phyloP scores from a whole-genome alignment of 805 yeast species.

The Metschnikowia amazonensis region DNA sequence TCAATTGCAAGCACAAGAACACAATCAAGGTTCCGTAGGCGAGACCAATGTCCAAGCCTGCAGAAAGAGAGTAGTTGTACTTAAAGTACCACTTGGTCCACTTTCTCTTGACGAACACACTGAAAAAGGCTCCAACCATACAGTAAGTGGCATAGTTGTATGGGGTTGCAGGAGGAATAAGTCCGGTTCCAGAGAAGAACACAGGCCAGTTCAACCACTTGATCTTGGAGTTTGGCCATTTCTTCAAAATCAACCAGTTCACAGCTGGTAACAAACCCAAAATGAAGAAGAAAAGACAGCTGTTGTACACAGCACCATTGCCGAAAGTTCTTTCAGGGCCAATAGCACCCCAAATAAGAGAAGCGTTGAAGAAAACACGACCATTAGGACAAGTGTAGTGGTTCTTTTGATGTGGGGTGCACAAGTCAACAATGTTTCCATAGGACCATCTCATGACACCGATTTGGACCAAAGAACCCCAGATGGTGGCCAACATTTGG shows the following conservation, averaged over 20 bases:
- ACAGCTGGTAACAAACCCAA: constrained; percentile 37
- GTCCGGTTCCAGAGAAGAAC: constrained; percentile 48
- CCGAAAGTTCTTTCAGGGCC: constrained; percentile 25
- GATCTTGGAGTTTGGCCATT: constrained; percentile 37
- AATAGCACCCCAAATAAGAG: constrained; percentile 44
- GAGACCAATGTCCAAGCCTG: constrained; percentile 44
- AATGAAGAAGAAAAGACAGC: constrained; percentile 33
- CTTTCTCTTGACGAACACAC: constrained; percentile 37
- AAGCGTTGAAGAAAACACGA: constrained; percentile 39
- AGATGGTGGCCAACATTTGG: constrained; percentile 41
- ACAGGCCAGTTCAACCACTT: constrained; percentile 37
- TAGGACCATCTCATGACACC: constrained; percentile 43
- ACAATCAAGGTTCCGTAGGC: constrained; percentile 39
- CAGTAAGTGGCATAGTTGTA: constrained; percentile 60
- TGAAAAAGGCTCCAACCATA: constrained; percentile 33
- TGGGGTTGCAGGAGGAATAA: constrained; percentile 72
- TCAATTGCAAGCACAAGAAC: constrained; percentile 30
- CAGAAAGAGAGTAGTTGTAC: constrained; percentile 43
- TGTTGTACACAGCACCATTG: constrained; percentile 16
- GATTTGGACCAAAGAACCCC: constrained; percentile 38
- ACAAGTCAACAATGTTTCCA: constrained; percentile 34
- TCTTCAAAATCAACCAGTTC: constrained; percentile 37
- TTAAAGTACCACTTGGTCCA: constrained; percentile 45
- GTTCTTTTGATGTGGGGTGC: constrained; percentile 26
- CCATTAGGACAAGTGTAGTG: constrained; percentile 42